phyloP scores from a whole-genome alignment of 2,329 filamentous ascomycete genomes.

The Calycina marina region DNA sequence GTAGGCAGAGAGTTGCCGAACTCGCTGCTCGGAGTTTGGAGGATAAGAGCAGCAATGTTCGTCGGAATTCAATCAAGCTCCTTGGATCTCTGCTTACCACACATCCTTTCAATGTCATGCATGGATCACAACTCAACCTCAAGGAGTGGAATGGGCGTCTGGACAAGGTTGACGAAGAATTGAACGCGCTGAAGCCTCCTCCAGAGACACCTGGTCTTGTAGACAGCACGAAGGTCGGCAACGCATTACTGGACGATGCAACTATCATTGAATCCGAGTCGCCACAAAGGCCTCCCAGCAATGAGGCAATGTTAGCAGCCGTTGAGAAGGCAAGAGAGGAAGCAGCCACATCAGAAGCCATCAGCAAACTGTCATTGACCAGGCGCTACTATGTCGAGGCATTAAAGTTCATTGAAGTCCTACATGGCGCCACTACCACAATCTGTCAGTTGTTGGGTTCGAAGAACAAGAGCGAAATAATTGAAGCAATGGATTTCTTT shows the following conservation, averaged over 20 bases:
- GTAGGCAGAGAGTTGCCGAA: conserved; percentile 75
- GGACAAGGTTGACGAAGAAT: conserved; percentile 68
- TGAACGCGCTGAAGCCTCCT: conserved; percentile 70
- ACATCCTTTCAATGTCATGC: conserved; percentile 84
- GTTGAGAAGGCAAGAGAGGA: conserved; percentile 73
- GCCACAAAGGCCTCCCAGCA: conserved; percentile 59
- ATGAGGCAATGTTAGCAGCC: conserved; percentile 60
- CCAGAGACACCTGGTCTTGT: conserved; percentile 58
- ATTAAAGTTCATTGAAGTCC: conserved; percentile 79
- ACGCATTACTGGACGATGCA: conserved; percentile 70
- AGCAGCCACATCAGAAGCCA: conserved; percentile 74
- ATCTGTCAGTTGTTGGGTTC: conserved; percentile 83
- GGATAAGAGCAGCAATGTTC: conserved; percentile 96
- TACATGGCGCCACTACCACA: conserved; percentile 67
- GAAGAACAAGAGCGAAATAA: conserved; percentile 95
- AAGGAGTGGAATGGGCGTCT: conserved; percentile 77
- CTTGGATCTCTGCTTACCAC: conserved; percentile 80
- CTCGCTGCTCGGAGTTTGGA: conserved; percentile 79
- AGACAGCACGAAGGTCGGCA: conserved; percentile 57
- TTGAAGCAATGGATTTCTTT: conserved; percentile 98
- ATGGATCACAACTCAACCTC: conserved; percentile 71
- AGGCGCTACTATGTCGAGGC: conserved; percentile 89
- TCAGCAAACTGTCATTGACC: conserved; percentile 76
- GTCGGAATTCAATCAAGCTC: conserved; percentile 88
- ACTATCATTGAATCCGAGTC: conserved; percentile 59